Percentiles rank a stretch among this genome's conserved stretches.
Evolutionary conservation across 2,329 filamentous ascomycete species (phyloP).

Genomic region (Aureobasidium pullulans): DNA sequence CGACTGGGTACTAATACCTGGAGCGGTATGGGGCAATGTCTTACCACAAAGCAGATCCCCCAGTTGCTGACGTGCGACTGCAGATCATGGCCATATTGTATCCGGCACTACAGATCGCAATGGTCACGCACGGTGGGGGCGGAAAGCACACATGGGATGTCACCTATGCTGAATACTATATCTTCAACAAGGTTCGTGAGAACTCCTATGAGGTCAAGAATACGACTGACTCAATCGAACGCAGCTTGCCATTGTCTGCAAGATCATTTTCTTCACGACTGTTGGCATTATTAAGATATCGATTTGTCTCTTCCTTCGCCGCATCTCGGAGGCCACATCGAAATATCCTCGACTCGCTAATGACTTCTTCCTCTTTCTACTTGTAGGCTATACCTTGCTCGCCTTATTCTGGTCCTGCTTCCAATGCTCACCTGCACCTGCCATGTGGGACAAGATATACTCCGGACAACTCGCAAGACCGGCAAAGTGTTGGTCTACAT

Average conservation of each 20-base stretch:
- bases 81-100: slow-evolving; percentile 5
- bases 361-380: slow-evolving; percentile 2
- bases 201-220: not conserved
- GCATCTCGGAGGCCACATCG: not conserved
- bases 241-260: slow-evolving; percentile 7
- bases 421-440: not conserved
- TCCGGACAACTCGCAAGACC: not conserved
- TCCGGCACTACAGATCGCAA: not conserved
- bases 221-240: not conserved
- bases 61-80: not conserved
- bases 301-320: slow-evolving; percentile 5
- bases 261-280: slow-evolving; percentile 9
- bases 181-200: not conserved
- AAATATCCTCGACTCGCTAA: slow-evolving; percentile 2
- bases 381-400: slow-evolving; percentile 2
- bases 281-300: slow-evolving; percentile 12
- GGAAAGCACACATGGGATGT: slow-evolving; percentile 8
- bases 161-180: slow-evolving; percentile 7
- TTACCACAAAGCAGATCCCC: not conserved
- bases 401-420: slow-evolving; percentile 8
- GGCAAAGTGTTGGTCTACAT: slow-evolving; percentile 7
- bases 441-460: slow-evolving; percentile 10
- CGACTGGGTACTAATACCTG: slow-evolving; percentile 3
- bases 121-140: not conserved
- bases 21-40: not conserved